phyloP scores from a whole-genome alignment of 129 eudicot species.

The Smallanthus sonchifolius region DNA sequence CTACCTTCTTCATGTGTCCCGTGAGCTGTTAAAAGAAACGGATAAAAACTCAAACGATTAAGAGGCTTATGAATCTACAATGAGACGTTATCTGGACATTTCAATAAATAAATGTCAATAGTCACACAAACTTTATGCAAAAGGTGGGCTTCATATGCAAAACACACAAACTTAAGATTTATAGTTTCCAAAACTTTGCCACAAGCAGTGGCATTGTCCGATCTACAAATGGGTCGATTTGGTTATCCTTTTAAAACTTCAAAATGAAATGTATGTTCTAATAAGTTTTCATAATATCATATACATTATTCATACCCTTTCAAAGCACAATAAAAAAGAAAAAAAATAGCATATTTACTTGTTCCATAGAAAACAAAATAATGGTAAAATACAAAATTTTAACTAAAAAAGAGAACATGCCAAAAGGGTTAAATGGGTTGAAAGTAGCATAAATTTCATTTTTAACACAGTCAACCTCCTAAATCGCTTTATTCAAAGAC shows the following conservation, averaged over 20 bases:
- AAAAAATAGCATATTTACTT: too few relatives aligned
- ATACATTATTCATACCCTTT: too few relatives aligned
- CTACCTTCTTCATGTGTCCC: slow-evolving; percentile 42
- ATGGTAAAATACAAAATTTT: not conserved
- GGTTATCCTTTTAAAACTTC: not conserved
- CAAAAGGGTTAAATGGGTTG: not conserved
- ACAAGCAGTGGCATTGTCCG: not conserved
- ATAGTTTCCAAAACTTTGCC: not conserved
- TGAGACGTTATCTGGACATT: not conserved
- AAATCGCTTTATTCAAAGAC: not conserved
- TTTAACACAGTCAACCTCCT: not conserved
- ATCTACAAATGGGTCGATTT: not conserved
- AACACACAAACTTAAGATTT: not conserved
- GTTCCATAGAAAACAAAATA: too few relatives aligned
- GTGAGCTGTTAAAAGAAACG: slow-evolving; percentile 25
- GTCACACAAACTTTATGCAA: not conserved
- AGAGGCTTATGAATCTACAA: not conserved
- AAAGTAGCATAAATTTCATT: not conserved
- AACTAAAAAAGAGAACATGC: not conserved
- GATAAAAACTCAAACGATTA: not conserved
- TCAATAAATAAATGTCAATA: not conserved
- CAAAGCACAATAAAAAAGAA: too few relatives aligned
- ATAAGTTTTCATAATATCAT: not conserved
- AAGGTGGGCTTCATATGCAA: not conserved
- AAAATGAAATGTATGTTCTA: not conserved